Percentiles rank a stretch among this genome's conserved stretches.
Conservation (phyloP, 306 rosid species). For the Corylus avellana region DNA sequence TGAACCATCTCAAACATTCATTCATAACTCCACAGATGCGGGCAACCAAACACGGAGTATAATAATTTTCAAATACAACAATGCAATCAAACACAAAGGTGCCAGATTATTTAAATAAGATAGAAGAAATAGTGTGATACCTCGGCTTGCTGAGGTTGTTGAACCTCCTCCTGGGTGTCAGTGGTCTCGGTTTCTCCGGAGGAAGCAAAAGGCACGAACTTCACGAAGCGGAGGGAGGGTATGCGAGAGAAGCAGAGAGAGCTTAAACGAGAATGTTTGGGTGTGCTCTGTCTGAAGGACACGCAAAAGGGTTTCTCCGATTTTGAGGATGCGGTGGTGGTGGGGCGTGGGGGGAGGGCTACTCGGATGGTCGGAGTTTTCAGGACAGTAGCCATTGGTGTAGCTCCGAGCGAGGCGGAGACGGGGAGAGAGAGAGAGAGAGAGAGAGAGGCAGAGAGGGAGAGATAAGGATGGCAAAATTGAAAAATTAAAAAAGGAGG, state of each 20-base stretch:
- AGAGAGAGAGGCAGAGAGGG: not conserved
- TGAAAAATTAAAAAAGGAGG: conserved; percentile 15
- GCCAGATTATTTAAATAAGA: not conserved
- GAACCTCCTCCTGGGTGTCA: conserved; percentile 46
- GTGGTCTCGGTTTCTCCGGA: conserved; percentile 49
- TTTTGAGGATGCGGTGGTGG: conserved; percentile 14
- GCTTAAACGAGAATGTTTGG: conserved; percentile 22
- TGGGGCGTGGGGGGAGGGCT: conserved; percentile 22
- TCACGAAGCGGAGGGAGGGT: conserved; percentile 43
- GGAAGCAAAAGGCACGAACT: conserved; percentile 49
- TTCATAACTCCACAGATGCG: not conserved
- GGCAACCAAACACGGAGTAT: not conserved
- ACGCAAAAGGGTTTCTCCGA: conserved; percentile 26
- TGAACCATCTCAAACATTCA: not conserved
- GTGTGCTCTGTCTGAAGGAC: conserved; percentile 26
- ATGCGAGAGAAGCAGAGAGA: conserved; percentile 35
- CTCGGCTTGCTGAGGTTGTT: conserved; percentile 35
- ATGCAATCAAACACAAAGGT: not conserved
- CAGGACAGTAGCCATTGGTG: conserved; percentile 54
- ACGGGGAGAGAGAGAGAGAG: not conserved
- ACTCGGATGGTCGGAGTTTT: conserved; percentile 47
- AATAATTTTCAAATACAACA: not conserved
- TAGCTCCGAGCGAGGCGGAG: conserved; percentile 22
- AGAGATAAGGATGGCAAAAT: conserved; percentile 28
- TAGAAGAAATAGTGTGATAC: not conserved